Percentiles rank a stretch among this genome's conserved stretches.
phyloP scores from a whole-genome alignment of 805 yeast genomes.

The Nakazawaea pomicola region DNA sequence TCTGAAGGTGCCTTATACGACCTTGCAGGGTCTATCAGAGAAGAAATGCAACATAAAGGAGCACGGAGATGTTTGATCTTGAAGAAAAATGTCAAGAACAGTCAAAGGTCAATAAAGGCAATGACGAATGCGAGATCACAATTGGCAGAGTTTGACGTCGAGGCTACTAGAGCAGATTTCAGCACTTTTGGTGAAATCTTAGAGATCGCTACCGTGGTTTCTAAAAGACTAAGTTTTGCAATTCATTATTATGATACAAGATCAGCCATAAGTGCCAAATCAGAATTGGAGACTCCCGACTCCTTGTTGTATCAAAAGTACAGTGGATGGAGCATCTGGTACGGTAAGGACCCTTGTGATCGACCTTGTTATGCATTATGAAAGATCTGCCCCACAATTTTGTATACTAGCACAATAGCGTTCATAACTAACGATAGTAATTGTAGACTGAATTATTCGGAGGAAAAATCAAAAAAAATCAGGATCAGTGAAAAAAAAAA shows the following conservation, averaged over 20 bases:
- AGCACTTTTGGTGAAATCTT: constrained; percentile 51
- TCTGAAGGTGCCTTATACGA: constrained; percentile 10
- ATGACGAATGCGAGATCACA: constrained; percentile 28
- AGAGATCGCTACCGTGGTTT: constrained; percentile 62
- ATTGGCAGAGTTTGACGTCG: constrained; percentile 41
- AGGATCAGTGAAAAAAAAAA: no score
- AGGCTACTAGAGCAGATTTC: constrained; percentile 45
- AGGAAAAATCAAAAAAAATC: no score
- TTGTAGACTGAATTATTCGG: no score
- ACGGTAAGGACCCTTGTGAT: constrained; percentile 64
- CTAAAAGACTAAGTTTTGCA: constrained; percentile 57
- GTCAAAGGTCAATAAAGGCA: constrained; percentile 19
- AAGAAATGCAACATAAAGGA: constrained; percentile 34
- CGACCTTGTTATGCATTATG: constrained; percentile 33
- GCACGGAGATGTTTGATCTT: constrained; percentile 55
- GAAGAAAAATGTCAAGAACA: constrained; percentile 29
- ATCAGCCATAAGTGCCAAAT: constrained; percentile 57
- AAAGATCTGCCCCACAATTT: background rate
- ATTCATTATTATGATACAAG: constrained; percentile 54
- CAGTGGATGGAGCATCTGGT: constrained; percentile 58
- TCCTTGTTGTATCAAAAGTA: constrained; percentile 40
- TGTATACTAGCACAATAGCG: no score
- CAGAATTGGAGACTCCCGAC: constrained; percentile 18
- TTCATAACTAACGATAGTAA: no score
- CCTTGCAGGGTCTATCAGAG: background rate